A percentile compares a stretch with the other conserved stretches of the same genome.
phyloP scores from a whole-genome alignment of 2,329 filamentous ascomycete species.

The Ophiocordyceps camponoti-floridani region DNA sequence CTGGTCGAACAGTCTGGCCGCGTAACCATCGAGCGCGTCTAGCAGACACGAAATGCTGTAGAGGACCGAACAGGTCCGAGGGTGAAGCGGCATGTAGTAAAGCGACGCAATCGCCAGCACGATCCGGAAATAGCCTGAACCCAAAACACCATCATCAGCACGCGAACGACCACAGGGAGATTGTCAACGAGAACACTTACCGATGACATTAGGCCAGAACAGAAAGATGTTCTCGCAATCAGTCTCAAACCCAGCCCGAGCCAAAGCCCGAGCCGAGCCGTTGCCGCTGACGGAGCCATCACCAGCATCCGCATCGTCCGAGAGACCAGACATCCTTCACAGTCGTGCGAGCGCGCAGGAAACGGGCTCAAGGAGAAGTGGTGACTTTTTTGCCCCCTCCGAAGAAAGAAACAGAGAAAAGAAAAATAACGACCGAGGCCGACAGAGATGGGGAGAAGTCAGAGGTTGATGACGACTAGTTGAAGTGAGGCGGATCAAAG shows the following conservation, averaged over 20 bases:
- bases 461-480: too few species aligned
- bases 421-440: too few species aligned
- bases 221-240: slow-evolving; percentile 59
- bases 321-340: too few species aligned
- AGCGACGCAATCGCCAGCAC: slow-evolving; percentile 75
- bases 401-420: too few species aligned
- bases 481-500: too few species aligned
- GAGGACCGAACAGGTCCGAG: slow-evolving; percentile 78
- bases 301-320: too few species aligned
- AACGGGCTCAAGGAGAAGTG: too few species aligned
- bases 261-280: slow-evolving; percentile 18
- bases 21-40: slow-evolving; percentile 85
- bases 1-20: slow-evolving; percentile 66
- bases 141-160: background rate
- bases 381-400: too few species aligned
- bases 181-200: slow-evolving; percentile 23
- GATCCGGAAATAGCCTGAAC: slow-evolving; percentile 56
- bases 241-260: slow-evolving; percentile 7
- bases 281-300: slow-evolving; percentile 20
- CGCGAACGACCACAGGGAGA: background rate
- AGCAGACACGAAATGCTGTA: slow-evolving; percentile 92
- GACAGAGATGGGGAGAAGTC: too few species aligned
- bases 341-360: too few species aligned
- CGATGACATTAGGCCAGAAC: slow-evolving; percentile 69
- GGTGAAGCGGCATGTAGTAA: slow-evolving; percentile 98